Evolutionary conservation across 2,329 filamentous ascomycete genomes (phyloP).

Genomic region (Curvularia hawaiiensis): DNA sequence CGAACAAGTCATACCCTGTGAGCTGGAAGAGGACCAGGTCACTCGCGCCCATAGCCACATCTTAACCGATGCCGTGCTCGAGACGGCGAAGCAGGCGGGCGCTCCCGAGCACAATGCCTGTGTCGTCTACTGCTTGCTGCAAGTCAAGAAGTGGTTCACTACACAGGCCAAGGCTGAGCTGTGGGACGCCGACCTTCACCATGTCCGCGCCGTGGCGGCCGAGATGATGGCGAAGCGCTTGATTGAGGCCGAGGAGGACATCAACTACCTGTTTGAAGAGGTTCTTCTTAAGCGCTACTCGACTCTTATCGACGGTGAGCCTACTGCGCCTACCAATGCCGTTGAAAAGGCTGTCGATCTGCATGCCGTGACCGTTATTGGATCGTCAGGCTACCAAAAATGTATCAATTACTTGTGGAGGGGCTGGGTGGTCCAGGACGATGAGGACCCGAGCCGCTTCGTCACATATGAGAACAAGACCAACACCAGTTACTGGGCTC

Average conservation of each 20-base stretch:
- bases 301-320: conserved; percentile 71
- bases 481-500: conserved; percentile 75
- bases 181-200: conserved; percentile 88
- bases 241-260: conserved; percentile 85
- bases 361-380: conserved; percentile 86
- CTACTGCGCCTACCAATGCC: conserved; percentile 80
- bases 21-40: conserved; percentile 77
- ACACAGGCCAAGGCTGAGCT: conserved; percentile 80
- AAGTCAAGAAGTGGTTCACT: conserved; percentile 77
- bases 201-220: conserved; percentile 78
- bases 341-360: conserved; percentile 93
- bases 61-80: conserved; percentile 79
- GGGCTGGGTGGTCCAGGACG: conserved; percentile 96
- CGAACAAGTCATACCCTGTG: conserved; percentile 87
- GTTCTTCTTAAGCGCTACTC: conserved; percentile 89
- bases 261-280: conserved; percentile 76
- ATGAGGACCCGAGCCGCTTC: conserved; percentile 87
- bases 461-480: conserved; percentile 84
- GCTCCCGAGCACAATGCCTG: conserved; percentile 75
- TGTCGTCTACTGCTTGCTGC: conserved; percentile 81
- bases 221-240: conserved; percentile 90
- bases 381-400: conserved; percentile 93
- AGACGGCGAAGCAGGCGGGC: conserved; percentile 82
- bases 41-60: conserved; percentile 82
- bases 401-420: conserved; percentile 92